These are phyloP conservation scores for Arthrocladium fulminans DNA, from an alignment of 2,329 filamentous ascomycete genomes.

Conservation along the genomic window DNA sequence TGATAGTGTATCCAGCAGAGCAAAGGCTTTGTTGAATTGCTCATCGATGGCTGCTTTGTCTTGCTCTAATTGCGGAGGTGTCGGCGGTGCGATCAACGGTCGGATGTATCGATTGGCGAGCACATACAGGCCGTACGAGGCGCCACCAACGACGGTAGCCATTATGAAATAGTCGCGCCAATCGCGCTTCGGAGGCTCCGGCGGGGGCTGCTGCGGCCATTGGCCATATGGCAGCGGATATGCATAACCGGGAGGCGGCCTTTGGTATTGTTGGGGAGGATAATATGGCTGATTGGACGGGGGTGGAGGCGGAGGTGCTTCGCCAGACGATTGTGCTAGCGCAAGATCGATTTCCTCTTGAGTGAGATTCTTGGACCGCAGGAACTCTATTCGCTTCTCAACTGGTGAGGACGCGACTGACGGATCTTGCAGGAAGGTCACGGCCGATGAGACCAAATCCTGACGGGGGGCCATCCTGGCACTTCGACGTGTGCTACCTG, in stretches of 20 bases:
- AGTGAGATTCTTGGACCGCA: conserved; percentile 93
- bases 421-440: conserved; percentile 80
- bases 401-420: conserved; percentile 82
- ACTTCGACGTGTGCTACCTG: not conserved
- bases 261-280: conserved; percentile 36
- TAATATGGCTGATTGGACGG: conserved; percentile 32
- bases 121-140: conserved; percentile 80
- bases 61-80: conserved; percentile 83
- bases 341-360: conserved; percentile 88
- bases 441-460: conserved; percentile 79
- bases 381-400: conserved; percentile 84
- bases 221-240: conserved; percentile 43
- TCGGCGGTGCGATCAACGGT: conserved; percentile 85
- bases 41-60: conserved; percentile 91
- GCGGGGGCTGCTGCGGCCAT: conserved; percentile 43
- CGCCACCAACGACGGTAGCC: conserved; percentile 86
- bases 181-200: conserved; percentile 65
- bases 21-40: conserved; percentile 85
- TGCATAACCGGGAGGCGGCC: conserved; percentile 30
- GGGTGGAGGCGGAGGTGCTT: conserved; percentile 37
- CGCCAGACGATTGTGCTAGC: conserved; percentile 51
- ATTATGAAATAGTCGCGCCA: conserved; percentile 99
- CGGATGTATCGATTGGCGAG: conserved; percentile 89
- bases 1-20: conserved; percentile 80
- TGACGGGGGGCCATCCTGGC: conserved; percentile 73